Conservation (phyloP, 1,284 basidiomycete genomes). For the Tetrapyrgos nigripes region DNA sequence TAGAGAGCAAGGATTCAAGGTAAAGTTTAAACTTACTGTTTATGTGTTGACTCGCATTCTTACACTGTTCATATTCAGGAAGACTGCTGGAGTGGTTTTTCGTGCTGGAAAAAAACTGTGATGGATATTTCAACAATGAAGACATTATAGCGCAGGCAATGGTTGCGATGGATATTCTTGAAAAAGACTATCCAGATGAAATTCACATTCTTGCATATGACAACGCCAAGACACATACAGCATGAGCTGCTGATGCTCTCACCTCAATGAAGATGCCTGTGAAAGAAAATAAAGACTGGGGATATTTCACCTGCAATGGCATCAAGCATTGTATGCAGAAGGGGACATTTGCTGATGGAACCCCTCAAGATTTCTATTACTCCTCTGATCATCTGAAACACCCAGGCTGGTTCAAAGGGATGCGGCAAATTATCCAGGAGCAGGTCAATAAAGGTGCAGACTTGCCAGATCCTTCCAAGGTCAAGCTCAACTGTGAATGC, state of each 20-base stretch:
- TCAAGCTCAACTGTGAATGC: constrained; percentile 22
- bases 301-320: background rate
- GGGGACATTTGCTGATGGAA: background rate
- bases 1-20: background rate
- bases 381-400: constrained; percentile 29
- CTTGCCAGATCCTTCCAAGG: background rate
- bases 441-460: constrained; percentile 13
- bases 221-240: constrained; percentile 31
- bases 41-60: too few species aligned
- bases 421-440: constrained; percentile 21
- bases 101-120: constrained; percentile 28
- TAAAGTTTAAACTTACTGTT: background rate
- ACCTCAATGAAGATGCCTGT: constrained; percentile 25
- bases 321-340: too few species aligned
- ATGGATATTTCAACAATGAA: constrained; percentile 32
- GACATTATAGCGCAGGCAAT: constrained; percentile 27
- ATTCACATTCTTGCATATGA: constrained; percentile 30
- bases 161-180: constrained; percentile 29
- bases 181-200: constrained; percentile 21
- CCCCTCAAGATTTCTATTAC: constrained; percentile 30
- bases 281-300: background rate
- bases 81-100: constrained; percentile 23
- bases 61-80: background rate
- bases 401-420: constrained; percentile 3
- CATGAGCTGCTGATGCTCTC: constrained; percentile 27